phyloP scores from a whole-genome alignment of 2,329 filamentous ascomycete species.

The Triangularia verruculosa region DNA sequence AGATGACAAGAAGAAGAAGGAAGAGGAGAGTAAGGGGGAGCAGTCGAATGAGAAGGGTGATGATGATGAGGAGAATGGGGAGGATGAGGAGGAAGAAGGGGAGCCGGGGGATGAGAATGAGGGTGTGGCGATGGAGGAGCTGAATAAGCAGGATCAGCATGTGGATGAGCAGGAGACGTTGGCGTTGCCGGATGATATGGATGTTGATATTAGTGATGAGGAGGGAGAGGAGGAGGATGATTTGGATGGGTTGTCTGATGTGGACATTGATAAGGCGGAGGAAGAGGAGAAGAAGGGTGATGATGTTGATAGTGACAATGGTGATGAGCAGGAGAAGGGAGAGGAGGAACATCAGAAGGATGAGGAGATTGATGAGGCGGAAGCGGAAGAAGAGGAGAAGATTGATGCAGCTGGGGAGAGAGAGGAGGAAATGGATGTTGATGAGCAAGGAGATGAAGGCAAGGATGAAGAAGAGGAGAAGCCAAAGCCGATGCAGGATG shows the following conservation, averaged over 20 bases:
- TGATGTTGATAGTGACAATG: conserved; percentile 35
- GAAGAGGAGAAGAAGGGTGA: conserved; percentile 35
- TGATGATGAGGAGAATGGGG: conserved; percentile 34
- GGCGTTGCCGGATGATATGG: conserved; percentile 84
- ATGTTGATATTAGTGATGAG: conserved; percentile 65
- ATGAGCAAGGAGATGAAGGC: conserved; percentile 38
- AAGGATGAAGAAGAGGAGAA: conserved; percentile 53
- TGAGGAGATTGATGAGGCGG: conserved; percentile 46
- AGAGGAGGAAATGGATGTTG: conserved; percentile 44
- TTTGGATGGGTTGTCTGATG: conserved; percentile 56
- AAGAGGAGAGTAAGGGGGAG: conserved; percentile 44
- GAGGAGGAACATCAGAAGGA: conserved; percentile 46
- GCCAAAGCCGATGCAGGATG: conserved; percentile 38
- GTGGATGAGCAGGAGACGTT: conserved; percentile 78
- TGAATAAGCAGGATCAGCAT: conserved; percentile 66
- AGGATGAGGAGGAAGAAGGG: conserved; percentile 51
- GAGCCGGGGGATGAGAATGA: conserved; percentile 60
- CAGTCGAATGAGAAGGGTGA: conserved; percentile 55
- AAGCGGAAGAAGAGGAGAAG: conserved; percentile 48
- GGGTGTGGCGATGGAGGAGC: conserved; percentile 52
- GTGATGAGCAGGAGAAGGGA: conserved; percentile 47
- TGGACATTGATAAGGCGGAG: conserved; percentile 34
- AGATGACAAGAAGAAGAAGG: conserved; percentile 45
- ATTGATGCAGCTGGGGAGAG: conserved; percentile 31
- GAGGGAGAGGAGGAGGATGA: conserved; percentile 55